These are phyloP conservation scores for Helenozyma baotianmanensis DNA, from an alignment of 805 yeast species.

Conservation along the genomic window DNA sequence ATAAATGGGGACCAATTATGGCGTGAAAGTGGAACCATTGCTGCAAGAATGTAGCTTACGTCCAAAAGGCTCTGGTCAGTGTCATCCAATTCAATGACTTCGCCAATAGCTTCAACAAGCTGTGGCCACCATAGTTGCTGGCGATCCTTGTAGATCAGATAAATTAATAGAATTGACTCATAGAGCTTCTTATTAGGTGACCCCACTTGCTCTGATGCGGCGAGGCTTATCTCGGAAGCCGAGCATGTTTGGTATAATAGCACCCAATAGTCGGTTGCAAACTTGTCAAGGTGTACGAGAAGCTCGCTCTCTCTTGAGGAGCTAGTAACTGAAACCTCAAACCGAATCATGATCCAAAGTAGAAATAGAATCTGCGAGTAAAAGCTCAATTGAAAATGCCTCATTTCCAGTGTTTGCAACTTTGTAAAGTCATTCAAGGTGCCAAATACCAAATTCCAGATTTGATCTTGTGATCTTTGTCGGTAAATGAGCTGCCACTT, in stretches of 20 bases:
- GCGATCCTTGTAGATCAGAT: conserved; percentile 11
- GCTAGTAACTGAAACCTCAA: conserved; percentile 3
- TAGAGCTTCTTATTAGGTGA: no score
- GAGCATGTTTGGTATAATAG: conserved; percentile 17
- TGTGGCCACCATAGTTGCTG: conserved; percentile 24
- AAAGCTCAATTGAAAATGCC: conserved; percentile 7
- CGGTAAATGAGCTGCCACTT: conserved; percentile 32
- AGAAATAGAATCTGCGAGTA: conserved; percentile 12
- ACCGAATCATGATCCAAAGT: conserved; percentile 7
- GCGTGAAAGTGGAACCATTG: conserved; percentile 10
- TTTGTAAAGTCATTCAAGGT: conserved; percentile 14
- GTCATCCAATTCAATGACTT: conserved; percentile 6
- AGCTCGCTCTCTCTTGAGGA: background rate
- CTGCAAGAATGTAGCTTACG: conserved; percentile 13
- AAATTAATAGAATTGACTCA: conserved; percentile 21
- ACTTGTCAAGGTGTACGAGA: conserved; percentile 4
- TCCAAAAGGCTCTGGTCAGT: conserved; percentile 13
- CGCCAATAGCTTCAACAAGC: conserved; percentile 18
- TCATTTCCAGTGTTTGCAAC: conserved; percentile 11
- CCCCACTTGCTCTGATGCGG: no score
- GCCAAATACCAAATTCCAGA: conserved; percentile 13
- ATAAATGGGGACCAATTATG: conserved; percentile 25
- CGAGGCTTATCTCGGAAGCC: conserved; percentile 11
- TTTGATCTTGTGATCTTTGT: conserved; percentile 18
- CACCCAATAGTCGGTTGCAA: conserved; percentile 17